These are phyloP conservation scores for Lasiosphaeris hirsuta DNA, from an alignment of 495 filamentous ascomycete genomes.

Conservation along the genomic window DNA sequence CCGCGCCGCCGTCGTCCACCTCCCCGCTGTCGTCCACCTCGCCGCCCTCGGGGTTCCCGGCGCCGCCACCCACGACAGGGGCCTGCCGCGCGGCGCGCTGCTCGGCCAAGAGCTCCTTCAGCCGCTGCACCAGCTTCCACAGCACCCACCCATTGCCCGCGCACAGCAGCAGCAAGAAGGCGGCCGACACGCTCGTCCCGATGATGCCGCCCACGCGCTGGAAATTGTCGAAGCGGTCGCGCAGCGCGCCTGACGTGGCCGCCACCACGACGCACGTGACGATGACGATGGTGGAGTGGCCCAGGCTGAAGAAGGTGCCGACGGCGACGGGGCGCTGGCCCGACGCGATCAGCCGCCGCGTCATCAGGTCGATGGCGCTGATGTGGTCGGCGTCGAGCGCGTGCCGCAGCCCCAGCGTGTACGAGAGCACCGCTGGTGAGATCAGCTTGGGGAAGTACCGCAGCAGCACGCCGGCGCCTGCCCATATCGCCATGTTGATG, in stretches of 20 bases:
- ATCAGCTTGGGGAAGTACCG: conserved; percentile 57
- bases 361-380: conserved; percentile 94
- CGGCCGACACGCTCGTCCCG: conserved; percentile 76
- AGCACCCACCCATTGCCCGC: conserved; percentile 82
- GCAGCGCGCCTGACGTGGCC: conserved; percentile 78
- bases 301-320: conserved; percentile 91
- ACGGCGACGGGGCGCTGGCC: conserved; percentile 88
- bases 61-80: too few species aligned
- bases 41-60: not conserved
- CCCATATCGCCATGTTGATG: conserved; percentile 72
- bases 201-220: conserved; percentile 82
- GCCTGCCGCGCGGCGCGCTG: conserved; percentile 22
- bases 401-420: conserved; percentile 88
- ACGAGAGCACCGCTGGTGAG: conserved; percentile 75
- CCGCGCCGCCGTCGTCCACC: conserved; percentile 27
- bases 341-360: conserved; percentile 80
- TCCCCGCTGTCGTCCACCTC: conserved; percentile 11
- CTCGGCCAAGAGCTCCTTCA: conserved; percentile 55
- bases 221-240: conserved; percentile 74
- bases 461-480: conserved; percentile 65
- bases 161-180: conserved; percentile 79
- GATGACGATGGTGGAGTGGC: conserved; percentile 90
- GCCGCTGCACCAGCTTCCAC: conserved; percentile 64
- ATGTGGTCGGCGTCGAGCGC: conserved; percentile 97
- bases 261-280: conserved; percentile 90